Evolutionary conservation across 2,329 filamentous ascomycete genomes (phyloP).

Genomic region (Aspergillus quadricinctus): DNA sequence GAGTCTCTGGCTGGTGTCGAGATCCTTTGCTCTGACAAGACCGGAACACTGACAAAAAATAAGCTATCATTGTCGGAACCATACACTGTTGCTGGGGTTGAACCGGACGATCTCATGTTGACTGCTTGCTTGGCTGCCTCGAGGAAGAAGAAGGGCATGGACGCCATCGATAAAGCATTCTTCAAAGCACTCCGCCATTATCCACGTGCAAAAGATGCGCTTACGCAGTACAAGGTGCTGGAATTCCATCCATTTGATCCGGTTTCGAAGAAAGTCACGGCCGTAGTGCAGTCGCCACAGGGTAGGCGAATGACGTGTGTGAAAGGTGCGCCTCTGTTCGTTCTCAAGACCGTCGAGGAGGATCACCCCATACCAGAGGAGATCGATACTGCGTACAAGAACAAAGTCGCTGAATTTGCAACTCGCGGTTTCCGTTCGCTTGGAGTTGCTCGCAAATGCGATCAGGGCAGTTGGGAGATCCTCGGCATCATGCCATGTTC

Average conservation of each 20-base stretch:
- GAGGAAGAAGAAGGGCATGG: conserved; percentile 93
- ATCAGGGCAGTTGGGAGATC: conserved; percentile 78
- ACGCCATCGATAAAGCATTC: conserved; percentile 93
- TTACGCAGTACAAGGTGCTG: conserved; percentile 79
- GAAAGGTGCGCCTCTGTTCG: conserved; percentile 85
- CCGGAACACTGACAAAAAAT: conserved; percentile 89
- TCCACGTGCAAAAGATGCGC: conserved; percentile 72
- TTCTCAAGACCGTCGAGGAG: conserved; percentile 81
- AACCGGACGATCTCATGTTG: conserved; percentile 84
- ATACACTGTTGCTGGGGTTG: conserved; percentile 75
- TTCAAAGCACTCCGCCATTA: conserved; percentile 80
- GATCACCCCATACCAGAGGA: conserved; percentile 74
- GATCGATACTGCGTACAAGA: conserved; percentile 80
- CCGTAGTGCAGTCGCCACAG: conserved; percentile 75
- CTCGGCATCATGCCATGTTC: conserved; percentile 93
- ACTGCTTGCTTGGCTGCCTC: conserved; percentile 86
- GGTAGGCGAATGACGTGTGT: conserved; percentile 84
- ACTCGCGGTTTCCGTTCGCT: conserved; percentile 91
- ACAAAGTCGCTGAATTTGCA: conserved; percentile 87
- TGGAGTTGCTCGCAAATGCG: conserved; percentile 86
- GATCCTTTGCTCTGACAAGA: conserved; percentile 93
- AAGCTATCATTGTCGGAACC: conserved; percentile 84
- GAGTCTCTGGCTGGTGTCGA: conserved; percentile 89
- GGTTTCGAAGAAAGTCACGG: conserved; percentile 88
- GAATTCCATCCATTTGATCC: conserved; percentile 88